A percentile compares a stretch with the other conserved stretches of the same genome.
Conservation (phyloP, 306 rosid genomes). For the Parietaria judaica region DNA sequence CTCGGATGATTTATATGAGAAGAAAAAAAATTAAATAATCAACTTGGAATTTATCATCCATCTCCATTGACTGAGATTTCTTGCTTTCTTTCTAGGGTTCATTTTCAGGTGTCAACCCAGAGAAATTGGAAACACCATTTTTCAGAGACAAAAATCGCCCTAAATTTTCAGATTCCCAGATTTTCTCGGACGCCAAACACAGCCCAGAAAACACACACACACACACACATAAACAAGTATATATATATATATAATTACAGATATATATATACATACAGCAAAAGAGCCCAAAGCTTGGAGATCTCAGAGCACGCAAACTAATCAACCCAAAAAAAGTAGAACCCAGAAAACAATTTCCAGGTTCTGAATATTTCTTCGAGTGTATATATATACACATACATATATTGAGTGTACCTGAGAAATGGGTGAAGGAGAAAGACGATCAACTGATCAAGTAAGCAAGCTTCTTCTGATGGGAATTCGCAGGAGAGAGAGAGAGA, state of each 20-base stretch:
- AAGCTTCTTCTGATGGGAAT: conserved; percentile 12
- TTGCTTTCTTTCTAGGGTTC: background rate
- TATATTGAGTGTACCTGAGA: conserved; percentile 27
- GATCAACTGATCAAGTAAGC: conserved; percentile 8
- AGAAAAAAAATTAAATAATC: background rate
- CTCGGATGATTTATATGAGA: background rate
- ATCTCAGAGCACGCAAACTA: conserved; percentile 4
- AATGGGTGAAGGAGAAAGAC: conserved; percentile 20
- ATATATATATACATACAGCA: background rate
- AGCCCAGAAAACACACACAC: background rate
- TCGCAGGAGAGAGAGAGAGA: conserved; percentile 13
- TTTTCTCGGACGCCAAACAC: conserved; percentile 16
- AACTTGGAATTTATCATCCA: conserved; percentile 7
- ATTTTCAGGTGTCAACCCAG: background rate
- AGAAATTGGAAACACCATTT: background rate
- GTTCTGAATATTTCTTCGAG: too few relatives aligned
- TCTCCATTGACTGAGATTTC: conserved; percentile 11
- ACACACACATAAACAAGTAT: background rate
- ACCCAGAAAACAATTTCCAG: background rate
- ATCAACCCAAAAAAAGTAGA: background rate
- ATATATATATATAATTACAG: background rate
- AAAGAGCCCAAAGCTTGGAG: conserved; percentile 1
- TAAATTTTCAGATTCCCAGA: background rate
- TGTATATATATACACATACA: too few relatives aligned
- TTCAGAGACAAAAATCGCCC: too few relatives aligned